Conservation (phyloP, 345 rosid genomes). For the Cochlearia excelsa region DNA sequence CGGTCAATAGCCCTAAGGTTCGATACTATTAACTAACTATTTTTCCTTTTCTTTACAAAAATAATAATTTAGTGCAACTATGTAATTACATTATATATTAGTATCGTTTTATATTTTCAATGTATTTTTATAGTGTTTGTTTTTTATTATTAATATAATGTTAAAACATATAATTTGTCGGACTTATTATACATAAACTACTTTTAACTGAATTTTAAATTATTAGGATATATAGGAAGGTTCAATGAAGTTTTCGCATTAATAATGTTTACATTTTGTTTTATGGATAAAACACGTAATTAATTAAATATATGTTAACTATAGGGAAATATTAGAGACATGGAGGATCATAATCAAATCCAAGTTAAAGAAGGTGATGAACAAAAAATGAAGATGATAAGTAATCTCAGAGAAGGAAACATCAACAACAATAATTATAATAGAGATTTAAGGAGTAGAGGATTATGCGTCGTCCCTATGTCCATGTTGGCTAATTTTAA, state of each 20-base stretch:
- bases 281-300: conserved; percentile 13
- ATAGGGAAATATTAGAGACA: conserved; percentile 30
- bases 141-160: too few relatives aligned
- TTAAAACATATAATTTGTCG: too few relatives aligned
- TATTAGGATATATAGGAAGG: background rate
- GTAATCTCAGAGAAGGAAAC: conserved; percentile 16
- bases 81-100: too few relatives aligned
- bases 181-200: too few relatives aligned
- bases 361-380: conserved; percentile 26
- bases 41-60: too few relatives aligned
- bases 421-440: conserved; percentile 10
- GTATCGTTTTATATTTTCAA: too few relatives aligned
- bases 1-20: conserved; percentile 80
- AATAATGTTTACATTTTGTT: background rate
- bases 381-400: conserved; percentile 24
- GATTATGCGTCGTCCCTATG: conserved; percentile 70
- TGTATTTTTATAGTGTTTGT: too few relatives aligned
- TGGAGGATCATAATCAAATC: conserved; percentile 22
- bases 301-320: conserved; percentile 7
- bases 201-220: too few relatives aligned
- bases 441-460: conserved; percentile 62
- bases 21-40: conserved; percentile 2
- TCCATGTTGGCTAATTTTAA: conserved; percentile 66
- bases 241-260: background rate
- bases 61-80: too few relatives aligned